Evolutionary conservation across 805 yeast genomes (phyloP), one percentile per base, ranked within the genome.

Genomic region (Danielozyma ontarioensis): DNA sequence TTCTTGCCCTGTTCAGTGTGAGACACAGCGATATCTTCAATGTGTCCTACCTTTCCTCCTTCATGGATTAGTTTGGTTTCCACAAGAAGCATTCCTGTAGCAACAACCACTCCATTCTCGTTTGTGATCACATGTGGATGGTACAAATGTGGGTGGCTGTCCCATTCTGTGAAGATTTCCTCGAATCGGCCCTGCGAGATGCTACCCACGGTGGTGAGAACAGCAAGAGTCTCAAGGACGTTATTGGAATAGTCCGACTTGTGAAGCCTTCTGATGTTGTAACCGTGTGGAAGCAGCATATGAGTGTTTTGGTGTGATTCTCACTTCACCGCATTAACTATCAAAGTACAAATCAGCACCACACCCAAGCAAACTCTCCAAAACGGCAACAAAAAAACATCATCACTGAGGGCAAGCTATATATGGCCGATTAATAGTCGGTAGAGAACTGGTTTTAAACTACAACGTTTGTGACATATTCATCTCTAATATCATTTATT

Each of bases 21-120:
- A 13, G 78, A 69, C 3, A 90, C 95, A 1, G 97, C 82, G 40
- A 90, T 90, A 55, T 90, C 98, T 52, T 90, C 98, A 42, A 90
- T 83, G 61, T 90, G 97, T 2, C 97, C 97, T 4, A 86, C 94
- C 33, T 71, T 58, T 0, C 95, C 94, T 55, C 93, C 78, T 25
- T 65, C 75, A 59, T 90, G 98, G 41, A 93, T 87, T 41, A 82
- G 61, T 57, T 90, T 90, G 31, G 71, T 72, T 56, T 90, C 98
- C 5, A 93, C 65, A 8, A 93, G 49, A 11, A 90, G 61, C 54
- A 83, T 78, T 0, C 97, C 97, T 0, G 88, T 77, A 3, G 94
- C 96, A 1, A 85, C 95, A 8, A 88, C 76, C 4, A 46, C 47
- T 6, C 71, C 76, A 0, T 55, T 44, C 1, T 51, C 53, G 44